Percentiles rank a stretch among this genome's conserved stretches.
Evolutionary conservation across 2,329 filamentous ascomycete genomes (phyloP).

Genomic region (Dothistroma septosporum): DNA sequence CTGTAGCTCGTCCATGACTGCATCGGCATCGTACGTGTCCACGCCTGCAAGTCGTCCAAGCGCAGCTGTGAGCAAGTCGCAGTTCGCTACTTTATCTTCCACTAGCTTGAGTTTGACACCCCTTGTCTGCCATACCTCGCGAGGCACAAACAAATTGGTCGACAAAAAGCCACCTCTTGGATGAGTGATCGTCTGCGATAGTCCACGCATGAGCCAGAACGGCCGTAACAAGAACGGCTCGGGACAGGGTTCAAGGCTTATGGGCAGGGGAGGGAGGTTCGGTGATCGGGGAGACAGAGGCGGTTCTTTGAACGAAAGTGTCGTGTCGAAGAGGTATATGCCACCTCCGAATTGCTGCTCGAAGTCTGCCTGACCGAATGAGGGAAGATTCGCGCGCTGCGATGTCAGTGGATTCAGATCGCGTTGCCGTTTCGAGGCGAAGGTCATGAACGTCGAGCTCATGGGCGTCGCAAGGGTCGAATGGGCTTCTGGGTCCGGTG

Average conservation of each 20-base stretch:
- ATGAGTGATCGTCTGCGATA: conserved; percentile 89
- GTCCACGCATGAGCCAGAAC: conserved; percentile 94
- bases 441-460: conserved; percentile 60
- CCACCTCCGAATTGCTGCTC: conserved; percentile 62
- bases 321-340: conserved; percentile 73
- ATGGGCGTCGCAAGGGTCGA: conserved; percentile 68
- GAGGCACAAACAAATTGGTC: conserved; percentile 83
- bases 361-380: conserved; percentile 47
- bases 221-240: conserved; percentile 84
- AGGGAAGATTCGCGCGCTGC: conserved; percentile 39
- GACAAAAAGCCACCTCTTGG: conserved; percentile 89
- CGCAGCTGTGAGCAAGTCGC: conserved; percentile 84
- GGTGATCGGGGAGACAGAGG: conserved; percentile 32
- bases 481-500: conserved; percentile 57
- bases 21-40: conserved; percentile 85
- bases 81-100: conserved; percentile 90
- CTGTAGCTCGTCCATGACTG: conserved; percentile 91
- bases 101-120: conserved; percentile 87
- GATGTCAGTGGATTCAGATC: conserved; percentile 28
- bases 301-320: conserved; percentile 22
- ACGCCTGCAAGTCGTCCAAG: conserved; percentile 67
- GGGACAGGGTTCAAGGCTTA: conserved; percentile 84
- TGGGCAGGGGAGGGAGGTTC: conserved; percentile 57
- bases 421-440: conserved; percentile 38
- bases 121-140: conserved; percentile 90